phyloP scores from a whole-genome alignment of 257 asterid genomes.

The Schizonepeta tenuifolia region DNA sequence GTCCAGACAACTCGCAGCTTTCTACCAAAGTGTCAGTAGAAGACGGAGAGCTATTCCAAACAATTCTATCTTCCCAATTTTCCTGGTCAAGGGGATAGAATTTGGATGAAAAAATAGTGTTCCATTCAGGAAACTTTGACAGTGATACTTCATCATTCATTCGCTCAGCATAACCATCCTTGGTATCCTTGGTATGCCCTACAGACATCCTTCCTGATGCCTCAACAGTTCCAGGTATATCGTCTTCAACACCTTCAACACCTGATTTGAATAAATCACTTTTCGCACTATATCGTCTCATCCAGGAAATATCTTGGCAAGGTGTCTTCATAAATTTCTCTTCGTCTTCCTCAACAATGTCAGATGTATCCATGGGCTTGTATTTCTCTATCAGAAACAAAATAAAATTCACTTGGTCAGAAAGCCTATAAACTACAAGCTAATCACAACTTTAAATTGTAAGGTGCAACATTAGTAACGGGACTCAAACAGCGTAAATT shows the following conservation, averaged over 20 bases:
- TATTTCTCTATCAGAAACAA: constrained; percentile 58
- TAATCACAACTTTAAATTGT: constrained; percentile 21
- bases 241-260: constrained; percentile 53
- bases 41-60: constrained; percentile 84
- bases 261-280: constrained; percentile 40
- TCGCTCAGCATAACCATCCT: constrained; percentile 68
- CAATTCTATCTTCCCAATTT: constrained; percentile 94
- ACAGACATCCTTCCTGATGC: constrained; percentile 44
- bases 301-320: constrained; percentile 63
- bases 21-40: constrained; percentile 57
- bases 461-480: constrained; percentile 13
- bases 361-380: constrained; percentile 62
- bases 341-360: constrained; percentile 89
- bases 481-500: constrained; percentile 17
- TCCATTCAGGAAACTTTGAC: constrained; percentile 49
- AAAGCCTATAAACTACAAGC: constrained; percentile 24
- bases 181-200: constrained; percentile 54
- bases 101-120: constrained; percentile 47
- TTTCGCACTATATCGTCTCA: constrained; percentile 47
- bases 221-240: constrained; percentile 46
- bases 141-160: constrained; percentile 53
- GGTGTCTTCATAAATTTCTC: constrained; percentile 71
- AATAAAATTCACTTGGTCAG: constrained; percentile 30
- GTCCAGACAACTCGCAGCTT: constrained; percentile 85
- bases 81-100: constrained; percentile 87